Evolutionary conservation across 78 protist species (phyloP), one percentile per base, ranked within the genome.

Genomic region (Polysphondylium violaceum): DNA sequence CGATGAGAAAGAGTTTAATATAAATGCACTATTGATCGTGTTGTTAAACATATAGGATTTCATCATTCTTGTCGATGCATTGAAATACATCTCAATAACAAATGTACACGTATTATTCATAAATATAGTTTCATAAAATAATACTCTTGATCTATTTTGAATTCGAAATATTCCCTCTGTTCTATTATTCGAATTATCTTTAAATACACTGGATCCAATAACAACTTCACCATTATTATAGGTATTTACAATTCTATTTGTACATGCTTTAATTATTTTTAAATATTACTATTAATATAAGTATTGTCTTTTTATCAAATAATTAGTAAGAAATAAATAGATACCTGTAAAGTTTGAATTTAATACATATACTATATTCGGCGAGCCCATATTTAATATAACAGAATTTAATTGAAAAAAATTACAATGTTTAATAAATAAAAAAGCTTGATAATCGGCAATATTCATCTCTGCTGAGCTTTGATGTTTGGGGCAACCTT

Each of bases 181-280:
- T 33, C 27, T 44, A 17, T 50, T 27, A 72, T 50, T 50, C 2
- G 33, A 12, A 72, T 72, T 44, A 31, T 72, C 17, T 27, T 6
- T 31, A 23, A 72, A 50, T 21, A 16, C 16, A 50, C 43, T 23
- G 9, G 64, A 36, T 33, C 56, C 78, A 50, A 72, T 27, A 11
- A 72, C 44, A 33, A 72, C 60, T 19, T 50, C 23, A 41, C 78
- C 78, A 72, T 44, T 72, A 51, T 72, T 72, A 50, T 33, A 72
- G 14, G 78, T 23, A 51, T 72, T 72, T 72, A 72, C 63, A 50
- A 50, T 50, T 72, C 78, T 50, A 72, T 50, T 50, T 72, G 44
- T 11, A 33, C 31, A 33, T 31, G 44, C 63, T 50, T 8, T 19
- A 3, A 47, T 11, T 27, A n/a, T 41, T 5, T 40, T 8, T 3